Evolutionary conservation across 768 basidiomycete genomes (phyloP).

Genomic region (Leccinum ochraceum): DNA sequence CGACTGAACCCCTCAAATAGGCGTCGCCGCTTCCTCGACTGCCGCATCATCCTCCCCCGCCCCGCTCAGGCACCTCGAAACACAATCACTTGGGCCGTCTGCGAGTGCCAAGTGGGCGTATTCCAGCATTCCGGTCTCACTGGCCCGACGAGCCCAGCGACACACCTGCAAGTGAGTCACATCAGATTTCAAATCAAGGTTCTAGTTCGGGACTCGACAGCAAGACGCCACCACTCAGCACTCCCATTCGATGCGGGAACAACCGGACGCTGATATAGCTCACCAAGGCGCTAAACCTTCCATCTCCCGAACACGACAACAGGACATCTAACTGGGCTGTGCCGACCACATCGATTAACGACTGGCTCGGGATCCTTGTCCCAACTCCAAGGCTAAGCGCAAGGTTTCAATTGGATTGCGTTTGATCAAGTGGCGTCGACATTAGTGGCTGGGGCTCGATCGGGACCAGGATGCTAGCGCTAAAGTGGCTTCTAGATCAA

Average conservation of each 20-base stretch:
- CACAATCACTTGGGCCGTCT: conserved; percentile 6
- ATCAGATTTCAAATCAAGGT: neutral
- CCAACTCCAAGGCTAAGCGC: neutral
- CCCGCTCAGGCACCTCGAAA: neutral
- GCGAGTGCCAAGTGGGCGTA: conserved; percentile 11
- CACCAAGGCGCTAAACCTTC: neutral
- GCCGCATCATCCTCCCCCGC: neutral
- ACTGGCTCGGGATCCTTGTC: neutral
- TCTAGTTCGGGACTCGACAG: neutral
- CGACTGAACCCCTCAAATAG: conserved; percentile 6
- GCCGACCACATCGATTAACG: conserved; percentile 27
- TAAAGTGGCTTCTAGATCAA: neutral
- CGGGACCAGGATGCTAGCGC: neutral
- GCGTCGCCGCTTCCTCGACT: neutral
- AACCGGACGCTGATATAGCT: neutral
- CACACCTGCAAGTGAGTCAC: neutral
- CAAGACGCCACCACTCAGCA: neutral
- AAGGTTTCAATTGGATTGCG: neutral
- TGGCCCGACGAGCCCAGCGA: neutral
- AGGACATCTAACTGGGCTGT: conserved; percentile 31
- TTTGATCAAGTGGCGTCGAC: neutral
- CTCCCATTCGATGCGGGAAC: neutral
- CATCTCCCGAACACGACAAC: neutral
- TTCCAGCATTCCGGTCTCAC: conserved; percentile 2
- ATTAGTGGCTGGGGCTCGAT: neutral